A percentile compares a stretch with the other conserved stretches of the same genome.
Evolutionary conservation across 1,284 basidiomycete species (phyloP).

Genomic region (Ceratobasidium sp.): DNA sequence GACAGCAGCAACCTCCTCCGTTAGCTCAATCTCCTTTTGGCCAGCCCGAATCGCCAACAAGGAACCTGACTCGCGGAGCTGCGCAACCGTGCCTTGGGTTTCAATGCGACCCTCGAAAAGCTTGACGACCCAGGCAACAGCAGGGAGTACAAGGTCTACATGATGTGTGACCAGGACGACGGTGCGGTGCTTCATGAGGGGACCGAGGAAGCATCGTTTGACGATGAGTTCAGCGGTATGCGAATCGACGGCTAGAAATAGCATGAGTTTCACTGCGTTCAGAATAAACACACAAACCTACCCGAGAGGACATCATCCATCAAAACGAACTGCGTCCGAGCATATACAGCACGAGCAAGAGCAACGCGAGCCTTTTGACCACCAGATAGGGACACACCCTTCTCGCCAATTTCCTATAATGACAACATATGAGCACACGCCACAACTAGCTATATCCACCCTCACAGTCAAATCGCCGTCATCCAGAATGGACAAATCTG

Average conservation of each 20-base stretch:
- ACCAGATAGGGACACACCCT: conserved; percentile 44
- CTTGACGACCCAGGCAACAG: conserved; percentile 70
- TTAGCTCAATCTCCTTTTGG: conserved; percentile 16
- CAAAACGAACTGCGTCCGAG: conserved; percentile 55
- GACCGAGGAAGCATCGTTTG: conserved; percentile 19
- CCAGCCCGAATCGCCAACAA: conserved; percentile 52
- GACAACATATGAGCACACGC: neutral
- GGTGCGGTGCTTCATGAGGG: conserved; percentile 49
- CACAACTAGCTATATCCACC: neutral
- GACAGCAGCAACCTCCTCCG: neutral
- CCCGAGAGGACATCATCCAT: conserved; percentile 46
- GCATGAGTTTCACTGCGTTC: conserved; percentile 14
- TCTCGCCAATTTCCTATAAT: conserved; percentile 35
- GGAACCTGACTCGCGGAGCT: conserved; percentile 62
- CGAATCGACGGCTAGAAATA: conserved; percentile 32
- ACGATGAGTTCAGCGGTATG: conserved; percentile 33
- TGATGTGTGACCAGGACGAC: conserved; percentile 56
- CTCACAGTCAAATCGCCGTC: conserved; percentile 47
- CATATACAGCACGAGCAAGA: conserved; percentile 58
- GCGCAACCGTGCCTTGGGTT: conserved; percentile 66
- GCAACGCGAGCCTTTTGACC: conserved; percentile 59
- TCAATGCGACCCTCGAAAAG: conserved; percentile 78
- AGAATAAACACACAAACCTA: neutral
- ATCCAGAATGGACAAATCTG: conserved; percentile 48
- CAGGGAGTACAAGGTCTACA: conserved; percentile 62